Evolutionary conservation across 192 early-diverging fungal species (phyloP).

Genomic region (Helicostylum pulchrum): DNA sequence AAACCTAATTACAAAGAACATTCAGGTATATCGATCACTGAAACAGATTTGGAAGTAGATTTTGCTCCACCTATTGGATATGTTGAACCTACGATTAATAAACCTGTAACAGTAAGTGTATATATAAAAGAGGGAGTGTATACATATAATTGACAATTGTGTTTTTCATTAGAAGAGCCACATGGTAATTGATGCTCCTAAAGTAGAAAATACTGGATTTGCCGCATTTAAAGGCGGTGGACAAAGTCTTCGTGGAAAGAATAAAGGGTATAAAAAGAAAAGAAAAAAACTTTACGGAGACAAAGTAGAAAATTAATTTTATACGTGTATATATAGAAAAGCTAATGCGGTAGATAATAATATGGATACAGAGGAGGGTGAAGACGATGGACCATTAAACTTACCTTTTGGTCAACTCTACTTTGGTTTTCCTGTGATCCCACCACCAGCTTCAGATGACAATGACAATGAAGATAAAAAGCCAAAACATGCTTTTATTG

Average conservation of each 20-base stretch:
- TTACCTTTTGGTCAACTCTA: slow-evolving; percentile 85
- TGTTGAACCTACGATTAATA: slow-evolving; percentile 66
- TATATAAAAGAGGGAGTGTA: no score
- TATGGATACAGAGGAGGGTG: neutral
- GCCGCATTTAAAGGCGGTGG: slow-evolving; percentile 34
- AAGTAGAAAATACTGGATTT: slow-evolving; percentile 10
- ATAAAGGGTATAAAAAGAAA: slow-evolving; percentile 35
- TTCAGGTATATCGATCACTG: slow-evolving; percentile 88
- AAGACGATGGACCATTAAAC: slow-evolving; percentile 61
- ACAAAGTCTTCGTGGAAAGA: slow-evolving; percentile 29
- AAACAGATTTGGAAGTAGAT: slow-evolving; percentile 96
- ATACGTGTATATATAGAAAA: neutral
- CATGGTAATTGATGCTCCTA: slow-evolving; percentile 24
- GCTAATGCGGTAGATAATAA: neutral
- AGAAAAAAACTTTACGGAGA: neutral
- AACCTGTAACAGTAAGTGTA: neutral
- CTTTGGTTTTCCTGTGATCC: slow-evolving; percentile 84
- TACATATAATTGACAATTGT: no score
- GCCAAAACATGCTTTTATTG: neutral
- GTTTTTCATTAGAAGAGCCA: slow-evolving; percentile 29
- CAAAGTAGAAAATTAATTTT: neutral
- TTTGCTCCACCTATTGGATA: slow-evolving; percentile 97
- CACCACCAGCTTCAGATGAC: slow-evolving; percentile 51
- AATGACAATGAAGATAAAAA: slow-evolving; percentile 23
- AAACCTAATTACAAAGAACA: slow-evolving; percentile 58